phyloP scores from a whole-genome alignment of 179 eudicot species.

The Corrigiola litoralis region DNA sequence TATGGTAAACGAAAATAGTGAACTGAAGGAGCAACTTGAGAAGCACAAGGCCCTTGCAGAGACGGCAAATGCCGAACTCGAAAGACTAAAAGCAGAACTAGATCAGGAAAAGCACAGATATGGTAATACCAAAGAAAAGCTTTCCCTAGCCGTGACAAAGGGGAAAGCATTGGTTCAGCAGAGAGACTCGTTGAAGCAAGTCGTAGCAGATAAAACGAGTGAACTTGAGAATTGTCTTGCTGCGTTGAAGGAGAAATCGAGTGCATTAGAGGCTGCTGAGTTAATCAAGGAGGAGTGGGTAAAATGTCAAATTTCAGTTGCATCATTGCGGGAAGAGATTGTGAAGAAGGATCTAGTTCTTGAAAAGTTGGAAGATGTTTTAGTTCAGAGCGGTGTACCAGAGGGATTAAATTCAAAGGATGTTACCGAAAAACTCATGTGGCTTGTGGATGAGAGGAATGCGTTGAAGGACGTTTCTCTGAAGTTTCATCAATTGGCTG shows the following conservation, averaged over 20 bases:
- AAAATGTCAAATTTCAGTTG: slow-evolving; percentile 48
- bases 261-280: slow-evolving; percentile 70
- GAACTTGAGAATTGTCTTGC: slow-evolving; percentile 60
- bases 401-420: slow-evolving; percentile 44
- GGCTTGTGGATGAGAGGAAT: slow-evolving; percentile 69
- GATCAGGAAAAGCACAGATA: slow-evolving; percentile 79
- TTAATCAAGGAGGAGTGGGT: slow-evolving; percentile 51
- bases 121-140: slow-evolving; percentile 88
- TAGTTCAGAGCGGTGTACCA: slow-evolving; percentile 37
- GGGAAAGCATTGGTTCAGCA: slow-evolving; percentile 98
- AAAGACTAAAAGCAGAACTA: slow-evolving; percentile 61
- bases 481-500: slow-evolving; percentile 47
- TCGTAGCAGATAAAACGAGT: slow-evolving; percentile 61
- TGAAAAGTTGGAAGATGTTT: slow-evolving; percentile 53
- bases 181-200: slow-evolving; percentile 78
- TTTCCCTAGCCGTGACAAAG: slow-evolving; percentile 94
- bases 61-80: slow-evolving; percentile 48
- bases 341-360: slow-evolving; percentile 52
- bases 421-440: slow-evolving; percentile 54
- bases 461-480: slow-evolving; percentile 42
- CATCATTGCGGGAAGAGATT: slow-evolving; percentile 63
- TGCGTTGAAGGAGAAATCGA: slow-evolving; percentile 65
- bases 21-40: slow-evolving; percentile 58
- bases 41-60: slow-evolving; percentile 36
- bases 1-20: slow-evolving; percentile 51